A percentile compares a stretch with the other conserved stretches of the same genome.
Evolutionary conservation across 192 early-diverging fungal species (phyloP).

Genomic region (Nowakowskiella sp.): DNA sequence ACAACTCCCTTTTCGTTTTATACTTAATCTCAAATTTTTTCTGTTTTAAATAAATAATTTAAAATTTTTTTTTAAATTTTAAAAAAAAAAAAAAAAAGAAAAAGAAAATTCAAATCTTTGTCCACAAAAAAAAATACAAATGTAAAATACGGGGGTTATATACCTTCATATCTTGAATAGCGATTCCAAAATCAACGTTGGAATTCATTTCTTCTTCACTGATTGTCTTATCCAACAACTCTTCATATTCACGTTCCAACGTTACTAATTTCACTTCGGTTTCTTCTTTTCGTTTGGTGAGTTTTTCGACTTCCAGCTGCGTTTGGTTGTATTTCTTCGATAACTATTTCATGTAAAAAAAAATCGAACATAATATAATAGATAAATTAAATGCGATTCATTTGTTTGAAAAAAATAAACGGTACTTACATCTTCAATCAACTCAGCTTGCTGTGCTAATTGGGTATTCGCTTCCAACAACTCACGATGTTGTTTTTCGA

Average conservation of each 20-base stretch:
- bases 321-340: slow-evolving; percentile 12
- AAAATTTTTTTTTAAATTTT: too few relatives aligned
- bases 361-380: too few relatives aligned
- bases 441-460: slow-evolving; percentile 53
- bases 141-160: not conserved
- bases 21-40: too few relatives aligned
- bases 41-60: too few relatives aligned
- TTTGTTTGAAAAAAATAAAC: too few relatives aligned
- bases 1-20: not conserved
- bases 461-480: slow-evolving; percentile 58
- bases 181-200: slow-evolving; percentile 31
- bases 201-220: slow-evolving; percentile 47
- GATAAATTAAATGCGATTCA: not conserved
- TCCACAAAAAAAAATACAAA: not conserved
- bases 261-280: slow-evolving; percentile 60
- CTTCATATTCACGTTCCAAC: slow-evolving; percentile 75
- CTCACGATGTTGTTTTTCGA: slow-evolving; percentile 60
- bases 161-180: slow-evolving; percentile 61
- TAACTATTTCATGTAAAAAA: slow-evolving; percentile 7
- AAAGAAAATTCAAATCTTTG: not conserved
- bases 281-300: slow-evolving; percentile 55
- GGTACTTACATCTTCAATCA: slow-evolving; percentile 50
- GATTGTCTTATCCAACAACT: slow-evolving; percentile 70
- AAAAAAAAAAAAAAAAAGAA: too few relatives aligned
- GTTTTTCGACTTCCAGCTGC: slow-evolving; percentile 46